Evolutionary conservation across 2,329 filamentous ascomycete species (phyloP), one percentile per base, ranked within the genome.

Genomic region (Trichoderma atroviride): DNA sequence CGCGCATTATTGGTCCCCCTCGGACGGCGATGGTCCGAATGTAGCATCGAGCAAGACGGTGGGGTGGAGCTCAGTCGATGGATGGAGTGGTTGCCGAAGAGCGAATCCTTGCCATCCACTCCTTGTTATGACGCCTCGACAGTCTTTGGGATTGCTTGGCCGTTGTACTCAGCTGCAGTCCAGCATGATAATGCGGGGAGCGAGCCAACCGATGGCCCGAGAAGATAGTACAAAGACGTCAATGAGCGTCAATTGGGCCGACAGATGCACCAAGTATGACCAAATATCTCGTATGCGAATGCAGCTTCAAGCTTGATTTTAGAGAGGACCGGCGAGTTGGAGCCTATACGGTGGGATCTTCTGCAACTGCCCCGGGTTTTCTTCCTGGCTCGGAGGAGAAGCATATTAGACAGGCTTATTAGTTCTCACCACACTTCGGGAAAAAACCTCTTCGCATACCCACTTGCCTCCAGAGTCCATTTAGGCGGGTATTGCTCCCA

Each of bases 11-110:
- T 69, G 68, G 68, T 19, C 43, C 53, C 53, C 53, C n/a, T 35
- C n/a, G n/a, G 33, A 53, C 68, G 68, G 68, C 68, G 59, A 64
- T 65, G 59, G 60, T 59, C 68, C 68, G 60, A 59, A 69, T 59
- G 43, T 9, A 69, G 68, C 57, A 68, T 58, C 56, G 13, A 59
- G 47, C 47, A 47, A 5, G 52, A 29, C 58, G 65, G 65, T 68
- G 65, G 55, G n/a, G 58, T 68, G 57, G 65, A 61, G 57, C 22
- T 47, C 40, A 24, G 24, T n/a, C 22, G 16, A 37, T 24, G 22
- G 24, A 43, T 43, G 35, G 60, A 47, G 58, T 37, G 58, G 66
- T 29, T 53, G 37, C 37, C 31, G 53, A 40, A 53, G 37, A 57
- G 52, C n/a, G 66, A 63, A 63, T 57, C 66, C 66, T 61, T 63